A percentile compares a stretch with the other conserved stretches of the same genome.
phyloP scores from a whole-genome alignment of 192 early-diverging fungal species.

The Backusella macrospora region DNA sequence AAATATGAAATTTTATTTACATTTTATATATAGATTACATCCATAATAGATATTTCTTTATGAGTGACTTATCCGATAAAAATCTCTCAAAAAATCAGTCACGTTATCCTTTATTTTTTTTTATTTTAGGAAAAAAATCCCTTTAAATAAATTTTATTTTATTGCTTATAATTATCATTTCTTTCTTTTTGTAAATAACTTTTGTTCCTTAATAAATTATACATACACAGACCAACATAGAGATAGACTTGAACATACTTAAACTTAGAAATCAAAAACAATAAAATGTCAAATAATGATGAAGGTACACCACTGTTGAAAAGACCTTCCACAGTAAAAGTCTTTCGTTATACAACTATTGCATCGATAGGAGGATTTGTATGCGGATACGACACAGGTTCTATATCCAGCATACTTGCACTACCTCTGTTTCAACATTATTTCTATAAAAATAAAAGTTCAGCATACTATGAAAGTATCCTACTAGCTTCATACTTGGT shows the following conservation, averaged over 20 bases:
- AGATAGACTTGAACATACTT: neutral
- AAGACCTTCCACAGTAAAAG: neutral
- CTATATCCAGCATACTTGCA: conserved; percentile 33
- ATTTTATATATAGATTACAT: neutral
- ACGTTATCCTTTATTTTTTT: neutral
- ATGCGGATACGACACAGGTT: conserved; percentile 30
- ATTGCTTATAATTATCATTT: too few relatives aligned
- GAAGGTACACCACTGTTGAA: neutral
- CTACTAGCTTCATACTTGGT: conserved; percentile 27
- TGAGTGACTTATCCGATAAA: neutral
- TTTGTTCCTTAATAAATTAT: neutral
- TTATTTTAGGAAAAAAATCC: conserved; percentile 1
- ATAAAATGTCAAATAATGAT: neutral
- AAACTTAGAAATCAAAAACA: neutral
- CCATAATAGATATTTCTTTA: neutral
- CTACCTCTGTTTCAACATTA: conserved; percentile 21
- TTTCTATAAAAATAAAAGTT: conserved; percentile 11
- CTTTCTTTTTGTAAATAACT: neutral
- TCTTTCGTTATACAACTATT: conserved; percentile 16
- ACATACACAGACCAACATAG: neutral
- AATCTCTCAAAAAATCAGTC: neutral
- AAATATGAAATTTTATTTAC: neutral
- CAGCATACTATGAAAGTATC: conserved; percentile 22
- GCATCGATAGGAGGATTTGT: conserved; percentile 30
- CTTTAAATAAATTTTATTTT: neutral